A percentile compares a stretch with the other conserved stretches of the same genome.
phyloP scores from a whole-genome alignment of 2,329 filamentous ascomycete genomes.

The Alternaria dauci region DNA sequence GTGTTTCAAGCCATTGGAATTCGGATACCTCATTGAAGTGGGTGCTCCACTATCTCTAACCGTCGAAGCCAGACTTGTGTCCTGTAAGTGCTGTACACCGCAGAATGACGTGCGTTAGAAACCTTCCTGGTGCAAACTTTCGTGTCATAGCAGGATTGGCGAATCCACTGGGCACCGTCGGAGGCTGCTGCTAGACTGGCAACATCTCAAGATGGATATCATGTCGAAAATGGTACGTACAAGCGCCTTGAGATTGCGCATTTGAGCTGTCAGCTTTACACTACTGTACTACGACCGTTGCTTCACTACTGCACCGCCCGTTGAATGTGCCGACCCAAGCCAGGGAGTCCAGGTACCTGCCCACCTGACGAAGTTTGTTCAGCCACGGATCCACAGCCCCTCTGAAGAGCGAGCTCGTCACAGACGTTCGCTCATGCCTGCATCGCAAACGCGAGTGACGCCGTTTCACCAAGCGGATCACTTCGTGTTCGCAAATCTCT shows the following conservation, averaged over 20 bases:
- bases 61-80: neutral
- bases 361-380: constrained; percentile 6
- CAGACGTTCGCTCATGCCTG: neutral
- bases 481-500: neutral
- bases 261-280: constrained; percentile 6
- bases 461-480: constrained; percentile 4
- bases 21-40: constrained; percentile 3
- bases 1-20: constrained; percentile 18
- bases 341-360: constrained; percentile 8
- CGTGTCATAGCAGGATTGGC: constrained; percentile 7
- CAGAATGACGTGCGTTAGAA: constrained; percentile 17
- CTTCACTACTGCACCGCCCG: constrained; percentile 12
- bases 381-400: neutral
- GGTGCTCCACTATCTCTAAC: constrained; percentile 3
- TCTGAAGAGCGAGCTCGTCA: constrained; percentile 5
- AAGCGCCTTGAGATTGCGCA: constrained; percentile 4
- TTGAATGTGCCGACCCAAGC: constrained; percentile 2
- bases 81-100: constrained; percentile 5
- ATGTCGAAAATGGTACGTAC: neutral
- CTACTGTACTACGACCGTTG: constrained; percentile 10
- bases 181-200: constrained; percentile 3
- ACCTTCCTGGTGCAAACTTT: constrained; percentile 8
- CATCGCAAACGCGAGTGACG: constrained; percentile 3
- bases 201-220: neutral
- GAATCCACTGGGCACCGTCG: constrained; percentile 9